Conservation (phyloP, 2,329 filamentous ascomycete genomes). For the Metarhizium anisopliae region DNA sequence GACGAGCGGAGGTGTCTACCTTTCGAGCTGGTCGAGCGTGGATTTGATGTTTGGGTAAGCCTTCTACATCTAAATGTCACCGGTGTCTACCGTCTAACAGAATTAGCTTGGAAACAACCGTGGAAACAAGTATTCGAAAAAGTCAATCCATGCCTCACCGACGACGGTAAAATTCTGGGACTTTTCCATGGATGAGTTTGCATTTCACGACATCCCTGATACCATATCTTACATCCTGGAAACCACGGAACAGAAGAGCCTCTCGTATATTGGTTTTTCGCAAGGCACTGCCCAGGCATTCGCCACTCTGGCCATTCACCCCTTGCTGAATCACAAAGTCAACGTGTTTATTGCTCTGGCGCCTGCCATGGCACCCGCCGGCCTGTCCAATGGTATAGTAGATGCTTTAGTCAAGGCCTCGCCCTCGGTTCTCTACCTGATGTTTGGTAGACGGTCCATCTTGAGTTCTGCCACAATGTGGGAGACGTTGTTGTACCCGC, state of each 20-base stretch:
- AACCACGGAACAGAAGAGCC: constrained; percentile 69
- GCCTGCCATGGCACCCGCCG: constrained; percentile 91
- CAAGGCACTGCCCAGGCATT: constrained; percentile 97
- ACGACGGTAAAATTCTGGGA: constrained; percentile 80
- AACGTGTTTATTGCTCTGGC: constrained; percentile 95
- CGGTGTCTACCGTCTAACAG: background rate
- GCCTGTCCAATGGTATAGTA: constrained; percentile 81
- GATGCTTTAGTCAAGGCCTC: constrained; percentile 91
- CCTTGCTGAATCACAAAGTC: constrained; percentile 81
- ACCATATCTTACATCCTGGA: constrained; percentile 86
- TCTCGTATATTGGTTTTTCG: constrained; percentile 95
- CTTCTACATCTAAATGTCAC: background rate
- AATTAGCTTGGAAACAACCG: constrained; percentile 83
- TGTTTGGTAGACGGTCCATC: constrained; percentile 87
- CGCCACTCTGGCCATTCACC: constrained; percentile 85
- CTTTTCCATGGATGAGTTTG: constrained; percentile 97
- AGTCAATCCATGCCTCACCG: constrained; percentile 69
- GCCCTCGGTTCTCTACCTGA: constrained; percentile 81
- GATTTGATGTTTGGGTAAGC: constrained; percentile 89
- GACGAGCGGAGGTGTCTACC: constrained; percentile 79
- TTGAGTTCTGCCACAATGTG: constrained; percentile 92
- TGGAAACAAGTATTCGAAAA: constrained; percentile 98
- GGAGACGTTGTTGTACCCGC: constrained; percentile 92
- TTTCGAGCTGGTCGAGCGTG: constrained; percentile 79
- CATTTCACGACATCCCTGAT: constrained; percentile 94